Conservation (phyloP, 2,329 filamentous ascomycete species). For the Hypomyces rosellus region DNA sequence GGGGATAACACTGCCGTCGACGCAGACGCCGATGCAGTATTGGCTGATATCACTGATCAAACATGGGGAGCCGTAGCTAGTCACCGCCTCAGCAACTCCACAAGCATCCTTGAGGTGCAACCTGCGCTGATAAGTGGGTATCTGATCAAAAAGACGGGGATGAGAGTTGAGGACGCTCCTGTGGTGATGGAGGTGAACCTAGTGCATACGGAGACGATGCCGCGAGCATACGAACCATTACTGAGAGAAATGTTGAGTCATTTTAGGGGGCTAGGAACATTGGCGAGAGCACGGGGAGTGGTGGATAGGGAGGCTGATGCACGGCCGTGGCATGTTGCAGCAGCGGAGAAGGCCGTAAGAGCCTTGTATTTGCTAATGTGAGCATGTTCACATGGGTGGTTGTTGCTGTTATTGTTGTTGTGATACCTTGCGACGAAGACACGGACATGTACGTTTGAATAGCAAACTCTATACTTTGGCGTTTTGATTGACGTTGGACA, state of each 20-base stretch:
- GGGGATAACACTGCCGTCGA: slow-evolving; percentile 38
- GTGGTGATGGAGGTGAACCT: slow-evolving; percentile 59
- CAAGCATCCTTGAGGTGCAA: slow-evolving; percentile 47
- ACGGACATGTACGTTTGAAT: slow-evolving; percentile 1
- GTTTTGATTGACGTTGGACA: slow-evolving; percentile 9
- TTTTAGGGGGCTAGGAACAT: slow-evolving; percentile 61
- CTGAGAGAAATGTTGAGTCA: slow-evolving; percentile 64
- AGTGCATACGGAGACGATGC: slow-evolving; percentile 47
- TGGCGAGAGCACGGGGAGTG: slow-evolving; percentile 62
- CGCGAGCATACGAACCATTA: slow-evolving; percentile 54
- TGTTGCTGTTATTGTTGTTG: neutral
- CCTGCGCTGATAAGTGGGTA: slow-evolving; percentile 59
- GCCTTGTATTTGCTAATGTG: slow-evolving; percentile 60
- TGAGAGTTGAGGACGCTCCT: slow-evolving; percentile 50
- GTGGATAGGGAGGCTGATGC: slow-evolving; percentile 53
- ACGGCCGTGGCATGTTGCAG: slow-evolving; percentile 73
- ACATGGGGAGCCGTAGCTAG: slow-evolving; percentile 68
- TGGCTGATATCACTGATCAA: slow-evolving; percentile 68
- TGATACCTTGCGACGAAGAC: slow-evolving; percentile 4
- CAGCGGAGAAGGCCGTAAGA: slow-evolving; percentile 61
- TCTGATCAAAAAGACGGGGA: slow-evolving; percentile 56
- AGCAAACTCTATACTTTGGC: neutral
- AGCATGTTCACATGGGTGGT: slow-evolving; percentile 15
- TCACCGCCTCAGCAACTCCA: slow-evolving; percentile 57
- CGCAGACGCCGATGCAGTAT: slow-evolving; percentile 50